phyloP scores from a whole-genome alignment of 495 filamentous ascomycete genomes.

The Xylaria castorea region DNA sequence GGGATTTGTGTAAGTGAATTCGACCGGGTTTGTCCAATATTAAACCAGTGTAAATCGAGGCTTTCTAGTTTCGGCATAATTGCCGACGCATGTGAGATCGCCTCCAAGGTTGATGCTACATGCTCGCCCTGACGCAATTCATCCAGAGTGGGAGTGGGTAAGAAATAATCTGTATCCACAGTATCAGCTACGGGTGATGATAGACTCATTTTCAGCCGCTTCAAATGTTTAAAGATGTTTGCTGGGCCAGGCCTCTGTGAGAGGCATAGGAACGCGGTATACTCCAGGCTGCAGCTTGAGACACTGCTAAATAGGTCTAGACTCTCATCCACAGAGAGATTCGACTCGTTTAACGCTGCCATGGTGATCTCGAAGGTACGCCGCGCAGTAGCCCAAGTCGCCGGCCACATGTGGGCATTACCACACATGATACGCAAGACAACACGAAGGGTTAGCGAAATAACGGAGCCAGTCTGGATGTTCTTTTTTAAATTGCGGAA shows the following conservation, averaged over 20 bases:
- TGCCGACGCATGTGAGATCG: not conserved
- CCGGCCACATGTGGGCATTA: no score
- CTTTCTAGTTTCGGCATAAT: slow-evolving; percentile 5
- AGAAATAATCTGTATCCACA: not conserved
- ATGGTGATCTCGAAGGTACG: not conserved
- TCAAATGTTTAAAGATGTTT: not conserved
- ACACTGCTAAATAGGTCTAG: not conserved
- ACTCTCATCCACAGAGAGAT: not conserved
- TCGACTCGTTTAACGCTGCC: not conserved
- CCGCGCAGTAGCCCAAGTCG: no score
- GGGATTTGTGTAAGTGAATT: not conserved
- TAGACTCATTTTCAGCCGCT: not conserved
- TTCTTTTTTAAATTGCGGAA: not conserved
- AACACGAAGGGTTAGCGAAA: not conserved
- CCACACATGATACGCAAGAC: not conserved
- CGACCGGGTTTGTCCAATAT: not conserved
- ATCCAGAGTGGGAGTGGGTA: not conserved
- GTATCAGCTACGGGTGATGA: not conserved
- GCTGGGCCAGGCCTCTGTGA: not conserved
- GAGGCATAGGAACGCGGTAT: not conserved
- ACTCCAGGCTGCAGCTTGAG: not conserved
- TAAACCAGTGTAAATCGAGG: not conserved
- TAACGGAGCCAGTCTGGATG: not conserved
- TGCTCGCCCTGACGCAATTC: not conserved
- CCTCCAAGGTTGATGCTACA: not conserved